Base-by-base conservation (phyloP, 768 basidiomycete species). In the Sarcomyxa edulis region DNA sequence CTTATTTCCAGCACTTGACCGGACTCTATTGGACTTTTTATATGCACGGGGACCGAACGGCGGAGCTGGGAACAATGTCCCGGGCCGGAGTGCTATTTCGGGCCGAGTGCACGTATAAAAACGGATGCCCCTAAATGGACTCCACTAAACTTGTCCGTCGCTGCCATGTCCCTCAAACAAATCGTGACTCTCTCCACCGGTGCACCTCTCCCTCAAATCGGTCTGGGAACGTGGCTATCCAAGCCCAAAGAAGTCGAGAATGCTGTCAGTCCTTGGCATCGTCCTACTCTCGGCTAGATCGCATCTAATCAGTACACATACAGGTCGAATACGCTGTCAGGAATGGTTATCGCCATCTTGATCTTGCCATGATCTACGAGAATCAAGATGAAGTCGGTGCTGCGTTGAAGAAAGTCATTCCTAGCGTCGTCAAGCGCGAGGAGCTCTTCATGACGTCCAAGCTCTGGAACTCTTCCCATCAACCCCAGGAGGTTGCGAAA, bases 361-460 rank as follows among this genome's bases (percentile, higher is more conserved):
- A 94, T 59, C 72, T 86, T 14, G 90, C 89, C 3, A 74, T 74
- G 74, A 66, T 85, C 32, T 92, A 92, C 60, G 54, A 67, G 45
- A 93, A 92, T 59, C 89, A 90, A 58, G 68, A 78, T 41, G 85
- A 84, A 60, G 77, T 87, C 39, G 82, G 85, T 4, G 67, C 69
- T 3, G 84, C 84, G 2, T 66, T 89, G 52, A 81, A 82, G 60
- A 84, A 83, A 53, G 74, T 90, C 53, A 78, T 88, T 43, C 80
- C 80, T 1, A 74, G 75, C 7, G 82, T 88, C 37, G 84, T 89
- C 43, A 74, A 79, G 52, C 83, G 89, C 47, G 77, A 85, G 54
- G 80, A 92, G 10, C 71, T 91, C 39, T 89, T 84, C 59, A 78
- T 86, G 58, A 87, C 85, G 3, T 79, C 78, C 29, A 88, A 93